Evolutionary conservation across 164 flowering plant genomes (phyloP), one percentile per base, ranked within the genome.

Genomic region (Macadamia tetraphylla): DNA sequence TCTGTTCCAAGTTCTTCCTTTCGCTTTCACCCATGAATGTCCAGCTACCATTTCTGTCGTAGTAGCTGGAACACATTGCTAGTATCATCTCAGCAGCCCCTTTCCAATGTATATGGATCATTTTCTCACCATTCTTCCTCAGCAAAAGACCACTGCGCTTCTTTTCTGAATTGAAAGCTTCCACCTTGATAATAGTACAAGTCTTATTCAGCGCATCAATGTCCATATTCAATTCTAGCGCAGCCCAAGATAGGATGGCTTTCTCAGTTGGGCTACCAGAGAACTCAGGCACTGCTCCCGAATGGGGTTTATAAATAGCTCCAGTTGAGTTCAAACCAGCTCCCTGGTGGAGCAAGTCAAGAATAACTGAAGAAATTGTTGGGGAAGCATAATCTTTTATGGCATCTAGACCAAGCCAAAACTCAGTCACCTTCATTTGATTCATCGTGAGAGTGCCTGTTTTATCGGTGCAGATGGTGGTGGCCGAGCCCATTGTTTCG

Each of bases 401-500:
- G 23, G 64, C 69, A 40, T 81, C 86, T 57, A 71, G 70, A 3
- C 91, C 92, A 8, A 88, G 66, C 83, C 86, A 86, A 67, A 83
- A 85, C 74, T 86, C 68, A 30, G 88, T 84, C 6, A 87, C 94
- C 66, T 75, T 82, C 93, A 90, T 88, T 73, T 83, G 84, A 67
- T 90, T 90, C 58, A 87, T 23, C 1, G 93, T 88, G 62, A 88
- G 69, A 0, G 92, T 88, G 3, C 97, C 90, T 15, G 90, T 90
- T 79, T 90, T 88, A 67, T 88, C 92, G 1, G 90, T 85, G 62
- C 96, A 90, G 17, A 90, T 84, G 30, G 79, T 73, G 0, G 92
- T 87, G 17, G 90, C 90, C 0, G 90, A 87, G 9, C 96, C 96
- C 96, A 88, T 90, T 3, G 92, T 90, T 65, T 90, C 96, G 48